A percentile compares a stretch with the other conserved stretches of the same genome.
phyloP scores from a whole-genome alignment of 371 early-diverging fungal species.

The Globomyces sp. region DNA sequence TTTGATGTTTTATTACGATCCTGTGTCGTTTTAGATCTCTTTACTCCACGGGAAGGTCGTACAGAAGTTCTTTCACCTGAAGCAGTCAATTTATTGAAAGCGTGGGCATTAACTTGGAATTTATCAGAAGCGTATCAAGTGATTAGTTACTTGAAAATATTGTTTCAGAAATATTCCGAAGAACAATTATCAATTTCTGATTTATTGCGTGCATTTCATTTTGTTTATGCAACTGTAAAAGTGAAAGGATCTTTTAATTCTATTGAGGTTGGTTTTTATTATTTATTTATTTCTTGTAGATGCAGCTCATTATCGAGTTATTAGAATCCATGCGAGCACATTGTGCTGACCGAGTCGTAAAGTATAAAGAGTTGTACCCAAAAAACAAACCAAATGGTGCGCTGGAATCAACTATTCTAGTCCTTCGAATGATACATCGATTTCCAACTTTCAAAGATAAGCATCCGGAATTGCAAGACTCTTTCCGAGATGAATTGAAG shows the following conservation, averaged over 20 bases:
- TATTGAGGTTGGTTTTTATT: neutral
- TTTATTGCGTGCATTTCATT: conserved; percentile 40
- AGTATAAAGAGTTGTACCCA: conserved; percentile 47
- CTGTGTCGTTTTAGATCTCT: conserved; percentile 42
- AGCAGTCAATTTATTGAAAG: conserved; percentile 35
- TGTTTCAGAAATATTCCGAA: conserved; percentile 44
- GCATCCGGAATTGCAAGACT: conserved; percentile 36
- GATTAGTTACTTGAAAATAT: conserved; percentile 36
- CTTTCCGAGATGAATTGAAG: conserved; percentile 40
- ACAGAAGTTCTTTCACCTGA: conserved; percentile 42
- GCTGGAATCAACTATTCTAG: conserved; percentile 40
- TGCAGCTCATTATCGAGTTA: conserved; percentile 27
- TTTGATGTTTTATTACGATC: conserved; percentile 35
- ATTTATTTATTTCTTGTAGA: neutral
- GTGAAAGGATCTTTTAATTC: conserved; percentile 12
- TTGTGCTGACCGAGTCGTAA: conserved; percentile 38
- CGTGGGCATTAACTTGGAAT: conserved; percentile 36
- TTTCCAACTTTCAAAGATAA: conserved; percentile 34
- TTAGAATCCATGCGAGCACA: conserved; percentile 43
- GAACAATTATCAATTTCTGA: conserved; percentile 40
- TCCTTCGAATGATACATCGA: conserved; percentile 48
- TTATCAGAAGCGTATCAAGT: conserved; percentile 44
- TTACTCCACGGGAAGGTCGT: conserved; percentile 26
- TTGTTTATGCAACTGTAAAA: conserved; percentile 24
- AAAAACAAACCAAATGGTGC: conserved; percentile 45